These are phyloP conservation scores for Candida lessepsii DNA, from an alignment of 805 yeast species.

Conservation along the genomic window DNA sequence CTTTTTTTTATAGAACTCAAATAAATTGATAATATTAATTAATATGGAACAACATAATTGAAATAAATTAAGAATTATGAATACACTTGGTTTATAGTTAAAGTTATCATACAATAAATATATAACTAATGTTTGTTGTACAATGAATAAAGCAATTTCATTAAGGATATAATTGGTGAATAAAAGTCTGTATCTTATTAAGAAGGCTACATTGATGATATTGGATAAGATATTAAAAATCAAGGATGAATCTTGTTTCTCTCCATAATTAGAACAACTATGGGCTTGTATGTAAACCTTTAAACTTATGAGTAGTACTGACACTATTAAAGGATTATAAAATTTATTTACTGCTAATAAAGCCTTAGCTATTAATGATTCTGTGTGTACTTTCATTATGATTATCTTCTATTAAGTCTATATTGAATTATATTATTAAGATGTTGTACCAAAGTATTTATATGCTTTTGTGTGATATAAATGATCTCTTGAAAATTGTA, in stretches of 20 bases:
- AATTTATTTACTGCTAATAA: slow-evolving; percentile 1
- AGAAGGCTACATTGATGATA: slow-evolving; percentile 27
- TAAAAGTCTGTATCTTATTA: slow-evolving; percentile 23
- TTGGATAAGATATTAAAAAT: slow-evolving; percentile 19
- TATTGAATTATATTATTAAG: not conserved
- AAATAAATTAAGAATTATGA: not conserved
- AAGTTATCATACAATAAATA: slow-evolving; percentile 1
- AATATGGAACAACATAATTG: slow-evolving; percentile 17
- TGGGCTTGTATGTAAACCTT: not conserved
- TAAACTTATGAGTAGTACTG: not conserved
- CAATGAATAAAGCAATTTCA: slow-evolving; percentile 22
- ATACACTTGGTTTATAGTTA: not conserved
- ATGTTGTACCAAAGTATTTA: too few species aligned
- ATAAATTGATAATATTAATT: slow-evolving; percentile 12
- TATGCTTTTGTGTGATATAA: not conserved
- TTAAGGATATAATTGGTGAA: slow-evolving; percentile 12
- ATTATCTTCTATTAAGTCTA: not conserved
- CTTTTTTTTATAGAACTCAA: slow-evolving; percentile 7
- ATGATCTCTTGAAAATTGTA: too few species aligned
- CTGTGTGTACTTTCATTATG: not conserved
- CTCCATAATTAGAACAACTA: not conserved
- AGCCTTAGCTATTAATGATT: not conserved
- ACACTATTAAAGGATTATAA: slow-evolving; percentile 5
- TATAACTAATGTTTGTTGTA: slow-evolving; percentile 20
- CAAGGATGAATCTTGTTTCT: not conserved